Conservation (phyloP, 768 basidiomycete genomes). For the Boletus tomentosulus region DNA sequence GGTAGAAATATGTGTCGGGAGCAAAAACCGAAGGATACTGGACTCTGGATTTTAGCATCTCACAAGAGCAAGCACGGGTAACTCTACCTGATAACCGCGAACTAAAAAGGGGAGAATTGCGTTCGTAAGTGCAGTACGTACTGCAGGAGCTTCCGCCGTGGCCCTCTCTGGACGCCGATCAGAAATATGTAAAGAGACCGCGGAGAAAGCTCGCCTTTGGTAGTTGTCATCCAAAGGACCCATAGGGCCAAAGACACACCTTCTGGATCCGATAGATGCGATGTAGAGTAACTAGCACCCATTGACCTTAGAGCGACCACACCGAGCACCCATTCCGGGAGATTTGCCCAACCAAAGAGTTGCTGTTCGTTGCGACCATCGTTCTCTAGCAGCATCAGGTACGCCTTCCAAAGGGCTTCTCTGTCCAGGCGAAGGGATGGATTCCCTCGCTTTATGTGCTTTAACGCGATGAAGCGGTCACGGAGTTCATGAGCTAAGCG, state of each 20-base stretch:
- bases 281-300: neutral
- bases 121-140: slow-evolving; percentile 26
- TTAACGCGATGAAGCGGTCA: slow-evolving; percentile 38
- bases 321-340: slow-evolving; percentile 27
- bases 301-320: slow-evolving; percentile 10
- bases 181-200: slow-evolving; percentile 4
- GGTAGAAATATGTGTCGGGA: slow-evolving; percentile 41
- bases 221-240: slow-evolving; percentile 46
- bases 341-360: slow-evolving; percentile 39
- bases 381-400: slow-evolving; percentile 52
- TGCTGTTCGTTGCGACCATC: slow-evolving; percentile 45
- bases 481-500: slow-evolving; percentile 42
- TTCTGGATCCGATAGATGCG: slow-evolving; percentile 31
- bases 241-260: slow-evolving; percentile 39
- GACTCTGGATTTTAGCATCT: slow-evolving; percentile 4
- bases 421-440: slow-evolving; percentile 14
- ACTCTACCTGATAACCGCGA: slow-evolving; percentile 39
- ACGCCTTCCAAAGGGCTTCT: slow-evolving; percentile 52
- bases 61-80: neutral
- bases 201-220: slow-evolving; percentile 30
- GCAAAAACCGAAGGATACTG: slow-evolving; percentile 42
- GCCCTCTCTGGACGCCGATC: slow-evolving; percentile 31
- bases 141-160: slow-evolving; percentile 24
- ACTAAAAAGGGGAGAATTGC: slow-evolving; percentile 39
- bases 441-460: slow-evolving; percentile 36